phyloP scores from a whole-genome alignment of 345 rosid species.

The Arabis alpina region DNA sequence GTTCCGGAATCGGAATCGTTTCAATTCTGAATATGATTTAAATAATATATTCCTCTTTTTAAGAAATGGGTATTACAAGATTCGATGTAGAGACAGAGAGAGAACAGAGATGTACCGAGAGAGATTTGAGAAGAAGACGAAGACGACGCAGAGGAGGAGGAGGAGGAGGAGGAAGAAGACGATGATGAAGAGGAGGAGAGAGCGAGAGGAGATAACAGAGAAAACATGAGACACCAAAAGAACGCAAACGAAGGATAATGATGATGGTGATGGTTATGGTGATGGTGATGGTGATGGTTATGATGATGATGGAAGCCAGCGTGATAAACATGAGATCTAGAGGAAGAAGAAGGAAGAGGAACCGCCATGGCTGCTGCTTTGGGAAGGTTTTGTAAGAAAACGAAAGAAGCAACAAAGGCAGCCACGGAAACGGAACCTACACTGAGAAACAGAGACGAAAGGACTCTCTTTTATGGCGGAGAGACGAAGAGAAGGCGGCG shows the following conservation, averaged over 20 bases:
- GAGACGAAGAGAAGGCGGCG: slow-evolving; percentile 28
- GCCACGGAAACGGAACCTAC: slow-evolving; percentile 46
- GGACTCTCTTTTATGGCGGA: slow-evolving; percentile 24
- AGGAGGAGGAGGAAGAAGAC: slow-evolving; percentile 27
- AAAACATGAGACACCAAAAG: slow-evolving; percentile 44
- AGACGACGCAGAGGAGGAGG: slow-evolving; percentile 23
- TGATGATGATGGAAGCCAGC: not conserved
- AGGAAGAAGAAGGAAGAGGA: too few relatives aligned
- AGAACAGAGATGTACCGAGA: slow-evolving; percentile 41
- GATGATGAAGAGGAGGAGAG: slow-evolving; percentile 35
- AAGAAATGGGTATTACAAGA: not conserved
- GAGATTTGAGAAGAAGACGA: slow-evolving; percentile 38
- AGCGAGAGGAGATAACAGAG: slow-evolving; percentile 42
- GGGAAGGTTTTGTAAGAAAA: not conserved
- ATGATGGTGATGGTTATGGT: too few relatives aligned
- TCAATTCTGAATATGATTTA: not conserved
- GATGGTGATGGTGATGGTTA: slow-evolving; percentile 20
- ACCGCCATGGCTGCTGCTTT: slow-evolving; percentile 43
- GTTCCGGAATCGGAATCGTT: not conserved
- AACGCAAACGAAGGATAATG: slow-evolving; percentile 33
- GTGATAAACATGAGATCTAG: too few relatives aligned
- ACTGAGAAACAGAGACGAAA: not conserved
- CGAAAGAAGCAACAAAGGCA: slow-evolving; percentile 16
- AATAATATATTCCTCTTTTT: too few relatives aligned
- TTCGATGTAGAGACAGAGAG: not conserved